A percentile compares a stretch with the other conserved stretches of the same genome.
These are phyloP conservation scores for Parmelia sp. DNA, from an alignment of 495 filamentous ascomycete genomes.

Conservation along the genomic window DNA sequence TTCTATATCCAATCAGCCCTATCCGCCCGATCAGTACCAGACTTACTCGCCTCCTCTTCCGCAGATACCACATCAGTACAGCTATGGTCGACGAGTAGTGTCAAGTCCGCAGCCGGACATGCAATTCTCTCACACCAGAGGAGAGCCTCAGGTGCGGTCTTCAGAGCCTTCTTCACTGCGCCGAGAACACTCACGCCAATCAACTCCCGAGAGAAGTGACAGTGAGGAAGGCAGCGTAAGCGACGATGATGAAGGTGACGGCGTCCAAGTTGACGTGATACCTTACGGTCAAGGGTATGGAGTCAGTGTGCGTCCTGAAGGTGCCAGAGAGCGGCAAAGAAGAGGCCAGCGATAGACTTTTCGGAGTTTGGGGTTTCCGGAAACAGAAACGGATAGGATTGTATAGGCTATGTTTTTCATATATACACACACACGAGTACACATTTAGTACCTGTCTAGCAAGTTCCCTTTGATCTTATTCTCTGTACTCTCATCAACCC, in stretches of 20 bases:
- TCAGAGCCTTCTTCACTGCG: conserved; percentile 29
- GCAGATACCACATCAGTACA: conserved; percentile 30
- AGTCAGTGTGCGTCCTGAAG: conserved; percentile 13
- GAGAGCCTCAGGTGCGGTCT: conserved; percentile 20
- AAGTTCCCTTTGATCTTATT: conserved; percentile 30
- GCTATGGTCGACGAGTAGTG: conserved; percentile 26
- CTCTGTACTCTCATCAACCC: conserved; percentile 42
- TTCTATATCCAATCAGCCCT: conserved; percentile 28
- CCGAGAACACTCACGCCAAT: conserved; percentile 26
- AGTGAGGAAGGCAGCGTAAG: conserved; percentile 25
- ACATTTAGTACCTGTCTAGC: conserved; percentile 2
- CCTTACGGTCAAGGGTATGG: conserved; percentile 21
- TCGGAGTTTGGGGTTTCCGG: conserved; percentile 11
- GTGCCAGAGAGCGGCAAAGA: conserved; percentile 7
- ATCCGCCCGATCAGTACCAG: conserved; percentile 32
- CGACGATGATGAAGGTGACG: conserved; percentile 32
- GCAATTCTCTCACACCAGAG: conserved; percentile 18
- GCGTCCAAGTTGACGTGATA: conserved; percentile 32
- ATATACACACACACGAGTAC: too few species aligned
- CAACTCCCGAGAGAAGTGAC: conserved; percentile 24
- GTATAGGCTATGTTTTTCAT: neutral
- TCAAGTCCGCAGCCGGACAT: conserved; percentile 28
- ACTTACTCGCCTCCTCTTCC: conserved; percentile 29
- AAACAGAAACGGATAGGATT: neutral
- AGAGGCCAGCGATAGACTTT: conserved; percentile 12